Percentiles rank a stretch among this genome's conserved stretches.
Conservation (phyloP, 805 yeast genomes). For the Yamadazyma philogaea region DNA sequence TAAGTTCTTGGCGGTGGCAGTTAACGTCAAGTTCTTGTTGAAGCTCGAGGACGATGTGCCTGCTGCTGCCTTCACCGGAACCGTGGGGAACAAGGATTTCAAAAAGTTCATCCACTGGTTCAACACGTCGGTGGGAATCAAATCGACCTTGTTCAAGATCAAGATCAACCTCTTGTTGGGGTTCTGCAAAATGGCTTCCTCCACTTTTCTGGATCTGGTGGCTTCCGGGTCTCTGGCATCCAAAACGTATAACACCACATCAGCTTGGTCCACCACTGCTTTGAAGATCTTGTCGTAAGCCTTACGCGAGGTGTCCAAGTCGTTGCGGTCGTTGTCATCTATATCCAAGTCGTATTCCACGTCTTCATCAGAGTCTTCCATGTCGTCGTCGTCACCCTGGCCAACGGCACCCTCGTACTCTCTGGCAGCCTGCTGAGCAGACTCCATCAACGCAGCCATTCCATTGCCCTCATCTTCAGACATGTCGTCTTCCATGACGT, state of each 20-base stretch:
- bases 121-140: constrained; percentile 81
- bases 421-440: constrained; percentile 86
- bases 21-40: constrained; percentile 68
- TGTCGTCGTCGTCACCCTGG: constrained; percentile 30
- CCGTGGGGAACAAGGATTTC: constrained; percentile 82
- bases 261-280: constrained; percentile 88
- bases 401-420: constrained; percentile 59
- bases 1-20: constrained; percentile 69
- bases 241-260: constrained; percentile 86
- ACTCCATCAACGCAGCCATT: constrained; percentile 80
- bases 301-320: constrained; percentile 72
- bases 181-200: constrained; percentile 78
- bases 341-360: constrained; percentile 32
- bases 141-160: constrained; percentile 86
- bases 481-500: constrained; percentile 34
- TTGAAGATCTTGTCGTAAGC: constrained; percentile 94
- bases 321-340: constrained; percentile 40
- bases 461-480: constrained; percentile 45
- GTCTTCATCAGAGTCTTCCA: constrained; percentile 31
- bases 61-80: constrained; percentile 80
- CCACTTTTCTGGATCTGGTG: constrained; percentile 88
- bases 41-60: constrained; percentile 69
- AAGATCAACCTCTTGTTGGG: constrained; percentile 82
- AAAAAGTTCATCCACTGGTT: constrained; percentile 81
- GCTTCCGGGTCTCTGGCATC: constrained; percentile 98